Percentiles rank a stretch among this genome's conserved stretches.
Conservation (phyloP, 2,329 filamentous ascomycete genomes). For the Cryoendolithus antarcticus region DNA sequence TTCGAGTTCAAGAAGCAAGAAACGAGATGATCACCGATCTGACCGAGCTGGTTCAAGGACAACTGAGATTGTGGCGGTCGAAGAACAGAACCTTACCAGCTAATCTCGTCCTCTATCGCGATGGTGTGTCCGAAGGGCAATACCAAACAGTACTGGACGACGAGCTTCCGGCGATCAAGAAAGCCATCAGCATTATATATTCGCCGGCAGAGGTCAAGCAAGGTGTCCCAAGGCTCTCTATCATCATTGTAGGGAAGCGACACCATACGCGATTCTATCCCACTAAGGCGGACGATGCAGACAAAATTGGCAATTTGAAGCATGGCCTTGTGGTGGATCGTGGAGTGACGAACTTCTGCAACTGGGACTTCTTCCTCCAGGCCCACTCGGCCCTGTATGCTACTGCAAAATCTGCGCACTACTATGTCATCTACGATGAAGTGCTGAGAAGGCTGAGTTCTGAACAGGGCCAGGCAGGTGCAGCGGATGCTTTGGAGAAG, state of each 20-base stretch:
- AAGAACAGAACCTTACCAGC: slow-evolving; percentile 4
- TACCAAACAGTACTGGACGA: slow-evolving; percentile 15
- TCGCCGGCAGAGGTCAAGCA: background rate
- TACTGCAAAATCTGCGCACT: slow-evolving; percentile 69
- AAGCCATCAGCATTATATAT: slow-evolving; percentile 3
- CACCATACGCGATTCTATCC: slow-evolving; percentile 32
- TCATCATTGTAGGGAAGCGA: slow-evolving; percentile 28
- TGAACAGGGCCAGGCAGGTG: no score
- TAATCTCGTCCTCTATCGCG: slow-evolving; percentile 23
- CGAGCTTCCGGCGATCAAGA: slow-evolving; percentile 17
- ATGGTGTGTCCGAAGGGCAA: slow-evolving; percentile 25
- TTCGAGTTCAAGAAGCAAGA: slow-evolving; percentile 21
- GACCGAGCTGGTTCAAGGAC: slow-evolving; percentile 17
- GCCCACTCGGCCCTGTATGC: slow-evolving; percentile 44
- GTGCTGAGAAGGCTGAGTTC: background rate
- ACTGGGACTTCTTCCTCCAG: slow-evolving; percentile 13
- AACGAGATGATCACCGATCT: slow-evolving; percentile 19
- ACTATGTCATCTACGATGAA: slow-evolving; percentile 39
- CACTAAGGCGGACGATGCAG: no score
- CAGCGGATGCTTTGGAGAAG: background rate
- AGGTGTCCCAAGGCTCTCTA: slow-evolving; percentile 11
- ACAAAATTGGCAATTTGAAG: slow-evolving; percentile 5
- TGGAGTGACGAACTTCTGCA: slow-evolving; percentile 6
- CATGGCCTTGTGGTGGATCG: slow-evolving; percentile 10
- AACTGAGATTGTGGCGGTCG: slow-evolving; percentile 7